These are phyloP conservation scores for Stevia rebaudiana DNA, from an alignment of 140 eudicot genomes.

Conservation along the genomic window DNA sequence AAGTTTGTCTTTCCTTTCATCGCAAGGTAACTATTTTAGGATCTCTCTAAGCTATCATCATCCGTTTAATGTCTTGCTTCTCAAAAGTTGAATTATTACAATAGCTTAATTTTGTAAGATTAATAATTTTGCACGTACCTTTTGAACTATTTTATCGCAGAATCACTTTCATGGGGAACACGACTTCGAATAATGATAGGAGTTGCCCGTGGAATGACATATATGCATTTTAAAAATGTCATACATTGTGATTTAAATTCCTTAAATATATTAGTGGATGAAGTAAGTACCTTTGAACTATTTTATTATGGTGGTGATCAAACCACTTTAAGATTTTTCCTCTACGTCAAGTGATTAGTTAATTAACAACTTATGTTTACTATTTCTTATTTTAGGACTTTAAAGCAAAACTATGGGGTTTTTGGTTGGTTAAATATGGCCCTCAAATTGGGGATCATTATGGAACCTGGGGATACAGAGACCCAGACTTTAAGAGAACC, in stretches of 20 bases:
- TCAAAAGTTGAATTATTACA: too few relatives aligned
- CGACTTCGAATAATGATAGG: background rate
- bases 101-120: too few relatives aligned
- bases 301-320: background rate
- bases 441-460: too few relatives aligned
- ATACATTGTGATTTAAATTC: background rate
- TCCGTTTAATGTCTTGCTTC: too few relatives aligned
- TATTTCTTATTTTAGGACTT: slow-evolving; percentile 7
- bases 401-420: background rate
- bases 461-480: too few relatives aligned
- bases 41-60: too few relatives aligned
- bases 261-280: background rate
- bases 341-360: background rate
- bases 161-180: background rate
- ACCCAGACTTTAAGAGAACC: too few relatives aligned
- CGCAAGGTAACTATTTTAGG: background rate
- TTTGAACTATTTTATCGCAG: background rate
- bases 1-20: background rate
- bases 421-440: background rate
- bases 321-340: background rate
- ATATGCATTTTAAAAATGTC: background rate
- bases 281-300: background rate
- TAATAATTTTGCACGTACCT: background rate
- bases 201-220: background rate
- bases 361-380: background rate